Evolutionary conservation across 169 alveolate species (phyloP).

Genomic region (Eimeria necatrix): DNA sequence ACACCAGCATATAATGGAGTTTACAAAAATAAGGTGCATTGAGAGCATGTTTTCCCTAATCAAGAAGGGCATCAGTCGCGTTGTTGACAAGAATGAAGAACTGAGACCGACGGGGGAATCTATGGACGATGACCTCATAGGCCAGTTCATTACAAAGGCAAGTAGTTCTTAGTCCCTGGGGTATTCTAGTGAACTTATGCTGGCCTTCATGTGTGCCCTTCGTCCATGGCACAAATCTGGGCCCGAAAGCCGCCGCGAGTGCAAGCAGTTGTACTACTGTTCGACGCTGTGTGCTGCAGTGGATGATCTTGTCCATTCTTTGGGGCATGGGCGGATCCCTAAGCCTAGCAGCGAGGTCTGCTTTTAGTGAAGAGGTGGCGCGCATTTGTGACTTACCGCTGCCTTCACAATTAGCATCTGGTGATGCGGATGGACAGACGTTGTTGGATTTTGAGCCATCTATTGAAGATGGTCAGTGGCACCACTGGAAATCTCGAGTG

Average conservation of each 20-base stretch:
- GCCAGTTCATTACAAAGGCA: slow-evolving; percentile 60
- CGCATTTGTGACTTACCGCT: slow-evolving; percentile 85
- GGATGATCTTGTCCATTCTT: slow-evolving; percentile 90
- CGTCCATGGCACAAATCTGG: too few relatives aligned
- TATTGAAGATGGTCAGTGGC: slow-evolving; percentile 96
- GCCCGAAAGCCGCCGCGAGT: too few relatives aligned
- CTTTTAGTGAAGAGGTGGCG: slow-evolving; percentile 89
- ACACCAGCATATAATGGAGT: slow-evolving; percentile 95
- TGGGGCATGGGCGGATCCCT: slow-evolving; percentile 98
- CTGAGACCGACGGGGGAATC: slow-evolving; percentile 48
- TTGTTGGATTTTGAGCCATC: slow-evolving; percentile 96
- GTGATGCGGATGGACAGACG: slow-evolving; percentile 80
- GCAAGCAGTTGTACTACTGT: too few relatives aligned
- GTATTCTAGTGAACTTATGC: too few relatives aligned
- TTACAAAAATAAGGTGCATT: slow-evolving; percentile 93
- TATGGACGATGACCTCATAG: slow-evolving; percentile 50
- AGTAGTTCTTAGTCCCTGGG: not conserved
- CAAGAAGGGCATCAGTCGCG: slow-evolving; percentile 82
- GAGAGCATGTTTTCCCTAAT: slow-evolving; percentile 94
- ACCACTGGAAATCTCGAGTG: slow-evolving; percentile 96
- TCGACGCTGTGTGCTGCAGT: slow-evolving; percentile 82
- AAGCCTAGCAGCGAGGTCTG: slow-evolving; percentile 91
- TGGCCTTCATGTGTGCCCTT: too few relatives aligned
- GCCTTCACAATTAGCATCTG: slow-evolving; percentile 58
- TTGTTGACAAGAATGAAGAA: slow-evolving; percentile 63